Base-by-base conservation (phyloP, 371 early-diverging fungal genomes). In the Sporodiniella umbellata region DNA sequence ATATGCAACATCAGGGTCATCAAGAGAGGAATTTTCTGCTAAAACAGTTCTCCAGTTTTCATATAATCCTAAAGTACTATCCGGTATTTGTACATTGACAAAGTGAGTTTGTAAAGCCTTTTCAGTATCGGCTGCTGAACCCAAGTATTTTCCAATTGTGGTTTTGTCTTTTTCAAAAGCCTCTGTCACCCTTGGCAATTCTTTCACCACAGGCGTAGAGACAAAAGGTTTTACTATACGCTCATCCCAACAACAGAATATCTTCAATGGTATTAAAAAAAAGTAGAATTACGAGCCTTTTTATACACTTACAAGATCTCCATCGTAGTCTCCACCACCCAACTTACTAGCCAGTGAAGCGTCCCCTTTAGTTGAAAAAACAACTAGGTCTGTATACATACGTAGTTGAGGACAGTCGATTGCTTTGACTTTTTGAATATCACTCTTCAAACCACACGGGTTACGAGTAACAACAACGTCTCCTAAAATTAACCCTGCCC, bases 301-400 rank as follows among this genome's bases (percentile, higher is more conserved):
- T n/a, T n/a, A n/a, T n/a, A 12, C 4, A 55, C 66, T 51, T 62
- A 77, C 75, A 40, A 70, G 64, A 57, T 78, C 78, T 39, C 78
- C 78, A 65, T 78, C 78, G 52, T 78, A 78, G 48, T 78, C 78
- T 51, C 78, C 78, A 25, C 78, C 78, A 52, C 68, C 60, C 5
- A 78, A 43, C 40, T 61, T 56, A 48, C 66, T 72, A 4, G 73
- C 78, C 11, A 78, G 42, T 15, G 78, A 72, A 8, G 62, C 51
- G n/a, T 58, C 46, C 2, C 69, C 71, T 31, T 70, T 62, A 12
- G 59, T 48, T 8, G 78, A 59, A 48, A 75, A 78, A 2, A 78
- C 53, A 18, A 72, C 53, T 4, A 78, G 35, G 59, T 78, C 75
- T 15, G 63, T 65, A 28, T 78, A 78, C 39, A 66, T 61, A 25